Evolutionary conservation across 805 yeast species (phyloP).

Genomic region (Yamadazyma insecticola): DNA sequence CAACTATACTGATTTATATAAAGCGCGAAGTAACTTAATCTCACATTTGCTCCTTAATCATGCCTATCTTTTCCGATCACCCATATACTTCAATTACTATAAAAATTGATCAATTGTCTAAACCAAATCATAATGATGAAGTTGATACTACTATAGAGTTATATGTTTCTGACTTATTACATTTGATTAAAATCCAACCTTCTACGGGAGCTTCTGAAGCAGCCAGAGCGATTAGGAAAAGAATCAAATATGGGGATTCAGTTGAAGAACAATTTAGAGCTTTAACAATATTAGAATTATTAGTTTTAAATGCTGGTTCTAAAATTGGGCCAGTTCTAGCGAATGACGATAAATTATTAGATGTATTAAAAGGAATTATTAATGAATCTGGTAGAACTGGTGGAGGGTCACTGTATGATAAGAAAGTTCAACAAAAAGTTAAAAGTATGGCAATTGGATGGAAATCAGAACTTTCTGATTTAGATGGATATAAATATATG

Average conservation of each 20-base stretch:
- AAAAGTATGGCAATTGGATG: constrained; percentile 58
- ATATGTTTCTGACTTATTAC: constrained; percentile 55
- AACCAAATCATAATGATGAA: constrained; percentile 39
- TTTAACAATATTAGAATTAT: constrained; percentile 37
- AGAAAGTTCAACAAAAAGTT: constrained; percentile 44
- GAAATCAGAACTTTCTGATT: constrained; percentile 53
- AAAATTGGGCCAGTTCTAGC: constrained; percentile 44
- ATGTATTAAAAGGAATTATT: constrained; percentile 53
- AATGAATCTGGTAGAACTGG: constrained; percentile 33
- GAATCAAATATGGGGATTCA: constrained; percentile 74
- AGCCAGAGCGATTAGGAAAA: constrained; percentile 86
- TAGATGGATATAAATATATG: constrained; percentile 46
- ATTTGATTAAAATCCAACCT: constrained; percentile 41
- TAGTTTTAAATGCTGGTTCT: constrained; percentile 41
- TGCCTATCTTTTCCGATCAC: constrained; percentile 42
- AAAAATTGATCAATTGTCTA: constrained; percentile 48
- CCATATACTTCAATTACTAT: constrained; percentile 70
- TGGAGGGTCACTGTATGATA: constrained; percentile 30
- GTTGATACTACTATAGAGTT: constrained; percentile 34
- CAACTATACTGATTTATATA: too few relatives aligned
- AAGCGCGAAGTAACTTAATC: too few relatives aligned
- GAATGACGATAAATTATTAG: constrained; percentile 63
- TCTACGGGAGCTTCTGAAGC: constrained; percentile 57
- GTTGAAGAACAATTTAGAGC: constrained; percentile 62
- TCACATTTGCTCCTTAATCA: constrained; percentile 4